Evolutionary conservation across 305 asterid genomes (phyloP).

Genomic region (Solanum hybrid): DNA sequence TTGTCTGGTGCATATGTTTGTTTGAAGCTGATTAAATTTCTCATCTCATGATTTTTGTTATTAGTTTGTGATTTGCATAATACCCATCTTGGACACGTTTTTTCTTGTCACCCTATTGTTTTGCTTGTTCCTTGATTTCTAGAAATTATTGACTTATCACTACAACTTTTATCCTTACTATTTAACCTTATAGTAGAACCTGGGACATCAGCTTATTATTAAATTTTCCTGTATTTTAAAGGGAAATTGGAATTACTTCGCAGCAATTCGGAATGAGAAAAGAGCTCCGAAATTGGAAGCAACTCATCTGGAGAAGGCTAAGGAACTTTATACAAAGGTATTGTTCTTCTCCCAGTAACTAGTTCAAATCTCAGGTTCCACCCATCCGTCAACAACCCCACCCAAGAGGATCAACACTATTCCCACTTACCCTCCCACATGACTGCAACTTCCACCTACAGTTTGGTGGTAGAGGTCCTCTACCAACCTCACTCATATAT

Average conservation of each 20-base stretch:
- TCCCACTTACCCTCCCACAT: background rate
- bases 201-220: slow-evolving; percentile 16
- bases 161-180: slow-evolving; percentile 1
- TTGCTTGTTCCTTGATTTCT: slow-evolving; percentile 3
- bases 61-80: background rate
- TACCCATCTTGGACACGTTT: background rate
- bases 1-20: slow-evolving; percentile 61
- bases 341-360: slow-evolving; percentile 14
- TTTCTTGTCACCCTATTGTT: background rate
- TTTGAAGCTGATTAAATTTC: slow-evolving; percentile 13
- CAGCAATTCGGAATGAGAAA: slow-evolving; percentile 94
- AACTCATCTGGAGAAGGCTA: slow-evolving; percentile 94
- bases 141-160: slow-evolving; percentile 8
- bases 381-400: background rate
- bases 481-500: background rate
- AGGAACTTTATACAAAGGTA: slow-evolving; percentile 93
- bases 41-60: background rate
- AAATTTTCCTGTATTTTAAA: slow-evolving; percentile 22
- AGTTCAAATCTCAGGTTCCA: background rate
- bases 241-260: slow-evolving; percentile 99
- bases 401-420: background rate
- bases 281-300: slow-evolving; percentile 91
- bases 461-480: slow-evolving; percentile 4
- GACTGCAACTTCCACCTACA: background rate
- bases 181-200: slow-evolving; percentile 9